phyloP scores from a whole-genome alignment of 192 early-diverging fungal genomes.

The Backusella liffmaniae region DNA sequence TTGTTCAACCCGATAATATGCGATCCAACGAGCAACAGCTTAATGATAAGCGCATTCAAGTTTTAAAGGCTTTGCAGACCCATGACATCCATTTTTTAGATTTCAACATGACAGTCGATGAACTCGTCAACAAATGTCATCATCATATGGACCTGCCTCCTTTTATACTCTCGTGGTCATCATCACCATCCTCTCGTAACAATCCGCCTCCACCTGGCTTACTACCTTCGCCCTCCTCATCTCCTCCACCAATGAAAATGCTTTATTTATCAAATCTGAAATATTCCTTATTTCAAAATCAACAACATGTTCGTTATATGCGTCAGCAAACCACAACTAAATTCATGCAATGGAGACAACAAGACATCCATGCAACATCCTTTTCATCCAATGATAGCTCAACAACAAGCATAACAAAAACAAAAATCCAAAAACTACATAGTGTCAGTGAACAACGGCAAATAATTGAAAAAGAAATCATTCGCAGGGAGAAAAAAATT shows the following conservation, averaged over 20 bases:
- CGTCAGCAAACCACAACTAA: background rate
- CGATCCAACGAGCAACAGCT: conserved; percentile 39
- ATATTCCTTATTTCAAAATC: background rate
- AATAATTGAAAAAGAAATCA: conserved; percentile 28
- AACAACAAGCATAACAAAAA: background rate
- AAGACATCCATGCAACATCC: background rate
- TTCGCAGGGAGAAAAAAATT: conserved; percentile 15
- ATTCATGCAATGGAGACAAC: background rate
- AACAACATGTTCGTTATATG: background rate
- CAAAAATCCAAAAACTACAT: conserved; percentile 13
- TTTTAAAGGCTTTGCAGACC: conserved; percentile 50
- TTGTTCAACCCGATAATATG: conserved; percentile 58
- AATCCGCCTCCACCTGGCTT: background rate
- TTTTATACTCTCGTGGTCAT: background rate
- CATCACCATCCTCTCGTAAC: background rate
- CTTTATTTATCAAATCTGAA: background rate
- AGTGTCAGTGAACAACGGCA: conserved; percentile 27
- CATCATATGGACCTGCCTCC: conserved; percentile 47
- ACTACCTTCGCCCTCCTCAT: background rate
- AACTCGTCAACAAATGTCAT: conserved; percentile 37
- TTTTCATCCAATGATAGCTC: conserved; percentile 9
- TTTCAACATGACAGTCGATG: conserved; percentile 51
- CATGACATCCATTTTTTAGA: conserved; percentile 56
- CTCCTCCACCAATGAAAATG: background rate
- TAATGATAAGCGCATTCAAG: conserved; percentile 47